phyloP scores from a whole-genome alignment of 169 alveolate genomes.

The Perkinsus marinus region DNA sequence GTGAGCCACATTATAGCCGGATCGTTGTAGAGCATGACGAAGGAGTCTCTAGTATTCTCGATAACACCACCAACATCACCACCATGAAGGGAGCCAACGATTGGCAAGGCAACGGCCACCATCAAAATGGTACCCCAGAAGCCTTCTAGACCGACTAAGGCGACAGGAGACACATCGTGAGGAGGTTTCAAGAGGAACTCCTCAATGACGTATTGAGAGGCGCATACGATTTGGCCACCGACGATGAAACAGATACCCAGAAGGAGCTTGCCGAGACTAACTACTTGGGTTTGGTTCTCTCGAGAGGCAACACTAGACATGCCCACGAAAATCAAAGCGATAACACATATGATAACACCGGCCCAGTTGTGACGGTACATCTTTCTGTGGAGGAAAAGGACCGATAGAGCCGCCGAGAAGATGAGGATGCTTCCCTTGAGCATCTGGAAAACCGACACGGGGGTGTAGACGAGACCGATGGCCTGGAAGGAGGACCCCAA shows the following conservation, averaged over 20 bases:
- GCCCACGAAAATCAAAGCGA: not conserved
- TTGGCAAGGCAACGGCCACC: not conserved
- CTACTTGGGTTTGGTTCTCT: not conserved
- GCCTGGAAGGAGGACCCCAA: not conserved
- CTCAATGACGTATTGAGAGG: not conserved
- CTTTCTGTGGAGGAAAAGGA: not conserved
- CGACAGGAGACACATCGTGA: not conserved
- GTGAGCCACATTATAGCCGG: not conserved
- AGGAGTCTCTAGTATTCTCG: not conserved
- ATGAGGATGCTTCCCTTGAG: conserved; percentile 2
- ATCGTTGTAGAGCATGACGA: not conserved
- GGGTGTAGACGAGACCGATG: not conserved
- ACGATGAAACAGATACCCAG: conserved; percentile 1
- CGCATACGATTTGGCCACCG: not conserved
- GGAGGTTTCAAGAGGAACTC: conserved; percentile 5
- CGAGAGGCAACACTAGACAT: not conserved
- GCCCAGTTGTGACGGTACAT: not conserved
- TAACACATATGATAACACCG: not conserved
- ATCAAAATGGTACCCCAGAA: not conserved
- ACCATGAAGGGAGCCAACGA: not conserved
- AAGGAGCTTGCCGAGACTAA: not conserved
- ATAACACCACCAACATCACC: not conserved
- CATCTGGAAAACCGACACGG: conserved; percentile 6
- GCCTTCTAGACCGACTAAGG: conserved; percentile 1
- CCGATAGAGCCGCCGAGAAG: not conserved